phyloP scores from a whole-genome alignment of 345 rosid species.

The Passiflora organensis region DNA sequence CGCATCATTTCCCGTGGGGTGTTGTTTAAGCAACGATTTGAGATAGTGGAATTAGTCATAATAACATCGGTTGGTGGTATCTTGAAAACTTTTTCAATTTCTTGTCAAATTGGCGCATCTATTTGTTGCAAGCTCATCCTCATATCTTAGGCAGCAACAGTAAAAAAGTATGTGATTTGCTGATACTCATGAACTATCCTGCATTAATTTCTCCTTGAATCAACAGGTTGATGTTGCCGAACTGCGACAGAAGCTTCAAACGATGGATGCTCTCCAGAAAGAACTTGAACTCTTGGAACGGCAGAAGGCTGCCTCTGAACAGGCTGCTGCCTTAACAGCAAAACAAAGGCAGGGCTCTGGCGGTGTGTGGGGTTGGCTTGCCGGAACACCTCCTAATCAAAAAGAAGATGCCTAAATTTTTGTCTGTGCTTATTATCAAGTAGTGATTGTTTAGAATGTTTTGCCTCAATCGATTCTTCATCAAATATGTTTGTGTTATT shows the following conservation, averaged over 20 bases:
- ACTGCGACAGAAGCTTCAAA: constrained; percentile 84
- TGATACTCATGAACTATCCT: too few species aligned
- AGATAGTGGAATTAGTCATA: constrained; percentile 69
- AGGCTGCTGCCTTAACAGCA: constrained; percentile 71
- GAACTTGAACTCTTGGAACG: constrained; percentile 90
- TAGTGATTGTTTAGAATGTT: too few species aligned
- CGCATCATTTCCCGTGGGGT: constrained; percentile 18
- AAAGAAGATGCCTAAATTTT: constrained; percentile 29
- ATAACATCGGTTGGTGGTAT: constrained; percentile 68
- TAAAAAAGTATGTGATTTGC: too few species aligned
- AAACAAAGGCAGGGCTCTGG: constrained; percentile 74
- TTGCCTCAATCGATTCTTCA: too few species aligned
- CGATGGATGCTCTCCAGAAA: constrained; percentile 74
- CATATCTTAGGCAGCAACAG: too few species aligned
- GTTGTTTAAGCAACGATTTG: constrained; percentile 32
- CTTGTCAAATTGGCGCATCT: too few species aligned
- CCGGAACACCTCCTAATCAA: constrained; percentile 54
- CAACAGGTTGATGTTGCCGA: constrained; percentile 97
- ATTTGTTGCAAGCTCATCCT: too few species aligned
- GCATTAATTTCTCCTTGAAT: constrained; percentile 18
- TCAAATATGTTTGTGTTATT: too few species aligned
- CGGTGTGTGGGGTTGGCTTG: constrained; percentile 98
- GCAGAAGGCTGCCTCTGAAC: constrained; percentile 94
- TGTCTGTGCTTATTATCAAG: too few species aligned
- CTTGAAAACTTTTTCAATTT: too few species aligned